Conservation (phyloP, 805 yeast genomes). For the Candida maesae region DNA sequence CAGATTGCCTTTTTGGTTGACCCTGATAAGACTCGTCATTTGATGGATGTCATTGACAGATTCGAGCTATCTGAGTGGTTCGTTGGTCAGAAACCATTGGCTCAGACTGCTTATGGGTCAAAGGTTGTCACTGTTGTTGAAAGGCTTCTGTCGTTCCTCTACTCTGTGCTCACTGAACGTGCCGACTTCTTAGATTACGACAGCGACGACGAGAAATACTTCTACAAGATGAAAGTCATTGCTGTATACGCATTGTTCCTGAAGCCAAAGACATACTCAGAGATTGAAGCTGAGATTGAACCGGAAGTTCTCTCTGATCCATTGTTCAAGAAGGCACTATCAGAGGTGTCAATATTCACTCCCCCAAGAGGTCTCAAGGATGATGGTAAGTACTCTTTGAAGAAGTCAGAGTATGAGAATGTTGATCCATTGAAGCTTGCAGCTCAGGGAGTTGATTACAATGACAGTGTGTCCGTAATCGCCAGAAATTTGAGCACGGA, state of each 20-base stretch:
- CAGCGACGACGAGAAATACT: slow-evolving; percentile 25
- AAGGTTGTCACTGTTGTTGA: slow-evolving; percentile 63
- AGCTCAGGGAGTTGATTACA: slow-evolving; percentile 44
- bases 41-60: slow-evolving; percentile 48
- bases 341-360: slow-evolving; percentile 54
- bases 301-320: slow-evolving; percentile 42
- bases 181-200: slow-evolving; percentile 47
- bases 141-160: slow-evolving; percentile 70
- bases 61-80: slow-evolving; percentile 58
- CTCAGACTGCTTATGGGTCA: slow-evolving; percentile 45
- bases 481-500: slow-evolving; percentile 38
- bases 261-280: slow-evolving; percentile 53
- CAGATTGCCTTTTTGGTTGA: slow-evolving; percentile 56
- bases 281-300: slow-evolving; percentile 36
- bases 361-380: slow-evolving; percentile 67
- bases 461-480: slow-evolving; percentile 47
- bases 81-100: slow-evolving; percentile 29
- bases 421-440: slow-evolving; percentile 58
- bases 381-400: slow-evolving; percentile 63
- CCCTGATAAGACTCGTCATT: slow-evolving; percentile 50
- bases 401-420: slow-evolving; percentile 37
- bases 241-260: slow-evolving; percentile 49
- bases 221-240: slow-evolving; percentile 33
- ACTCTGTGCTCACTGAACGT: slow-evolving; percentile 69
- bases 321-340: slow-evolving; percentile 53